Base-by-base conservation (phyloP, 1,284 basidiomycete genomes). In the Vanrija pseudolonga region DNA sequence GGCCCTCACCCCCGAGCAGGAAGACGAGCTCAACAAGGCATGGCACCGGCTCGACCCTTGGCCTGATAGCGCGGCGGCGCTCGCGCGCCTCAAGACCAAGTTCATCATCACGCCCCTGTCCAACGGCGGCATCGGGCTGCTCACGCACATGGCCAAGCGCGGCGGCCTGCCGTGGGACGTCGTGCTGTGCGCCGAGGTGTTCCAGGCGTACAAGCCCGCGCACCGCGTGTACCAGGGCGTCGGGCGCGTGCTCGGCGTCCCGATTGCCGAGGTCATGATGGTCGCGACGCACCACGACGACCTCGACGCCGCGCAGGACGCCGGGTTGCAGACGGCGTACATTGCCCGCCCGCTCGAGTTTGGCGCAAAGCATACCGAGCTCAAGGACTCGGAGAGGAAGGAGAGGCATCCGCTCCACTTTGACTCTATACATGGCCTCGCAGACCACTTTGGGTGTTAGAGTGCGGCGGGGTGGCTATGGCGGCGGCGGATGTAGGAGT, bases 161-260 rank as follows among this genome's bases (percentile, higher is more conserved):
- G 56, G 28, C n/a, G 51, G 24, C 6, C 37, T 57, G 20, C 22
- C 40, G 15, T 57, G 56, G 56, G 56, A 57, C 42, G 19, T 51
- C 1, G 20, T 57, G 11, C 51, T 57, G 8, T 53, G 36, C 19
- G 48, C 51, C 18, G 56, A 57, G 45, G 32, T 54, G 14, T 57
- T 57, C 49, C 36, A 40, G 32, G 56, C 56, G 2, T 57, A 57
- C 48, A 57, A 57, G 49, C 56, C 56, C 18, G 51, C 50, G 9
- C 40, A 17, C 9, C 41, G 46, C 8, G 32, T 36, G 20, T 57
- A 57, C 42, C 22, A 17, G 3, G 56, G 56, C 24, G 56, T 54
- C 3, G 56, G 40, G 18, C 17, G 37, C n/a, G 36, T 57, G 15
- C n/a, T 57, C 3, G 48, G 32, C n/a, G 45, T 57, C 4, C 45